Evolutionary conservation across 2,329 filamentous ascomycete species (phyloP).

Genomic region (Diaporthe vaccinii): DNA sequence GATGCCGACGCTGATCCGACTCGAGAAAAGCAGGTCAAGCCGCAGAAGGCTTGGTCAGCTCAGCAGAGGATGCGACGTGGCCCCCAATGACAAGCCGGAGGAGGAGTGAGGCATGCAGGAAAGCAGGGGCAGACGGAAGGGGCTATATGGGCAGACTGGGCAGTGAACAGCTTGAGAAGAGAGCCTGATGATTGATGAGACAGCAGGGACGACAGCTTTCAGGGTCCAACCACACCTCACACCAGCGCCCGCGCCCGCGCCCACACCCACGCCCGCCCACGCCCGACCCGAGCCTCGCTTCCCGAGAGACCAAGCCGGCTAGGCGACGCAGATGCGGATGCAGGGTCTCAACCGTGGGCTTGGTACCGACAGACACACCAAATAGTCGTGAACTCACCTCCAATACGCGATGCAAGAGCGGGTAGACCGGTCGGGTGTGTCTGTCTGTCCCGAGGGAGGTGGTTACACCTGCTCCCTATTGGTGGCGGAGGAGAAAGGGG

Average conservation of each 20-base stretch:
- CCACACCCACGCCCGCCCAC: background rate
- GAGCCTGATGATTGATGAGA: slow-evolving; percentile 2
- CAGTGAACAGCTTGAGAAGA: background rate
- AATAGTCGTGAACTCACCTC: slow-evolving; percentile 23
- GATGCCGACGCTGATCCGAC: slow-evolving; percentile 14
- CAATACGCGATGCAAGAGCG: slow-evolving; percentile 2
- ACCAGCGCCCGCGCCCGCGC: background rate
- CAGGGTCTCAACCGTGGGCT: slow-evolving; percentile 4
- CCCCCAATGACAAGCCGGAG: slow-evolving; percentile 1
- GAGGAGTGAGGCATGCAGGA: slow-evolving; percentile 6
- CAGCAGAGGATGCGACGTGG: slow-evolving; percentile 19
- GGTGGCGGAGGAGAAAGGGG: background rate
- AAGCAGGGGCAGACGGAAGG: background rate
- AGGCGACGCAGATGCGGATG: slow-evolving; percentile 6
- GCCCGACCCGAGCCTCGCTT: slow-evolving; percentile 20
- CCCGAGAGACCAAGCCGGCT: slow-evolving; percentile 17
- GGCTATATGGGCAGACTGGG: background rate
- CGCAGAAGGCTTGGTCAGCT: slow-evolving; percentile 22
- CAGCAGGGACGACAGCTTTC: slow-evolving; percentile 4
- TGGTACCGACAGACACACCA: background rate
- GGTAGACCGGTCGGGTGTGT: background rate
- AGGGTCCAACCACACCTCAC: slow-evolving; percentile 32
- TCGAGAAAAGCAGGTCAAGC: slow-evolving; percentile 9
- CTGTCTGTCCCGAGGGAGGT: background rate
- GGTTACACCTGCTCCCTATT: slow-evolving; percentile 27